Conservation (phyloP, 768 basidiomycete species). For the Clitopilus hobsonii region DNA sequence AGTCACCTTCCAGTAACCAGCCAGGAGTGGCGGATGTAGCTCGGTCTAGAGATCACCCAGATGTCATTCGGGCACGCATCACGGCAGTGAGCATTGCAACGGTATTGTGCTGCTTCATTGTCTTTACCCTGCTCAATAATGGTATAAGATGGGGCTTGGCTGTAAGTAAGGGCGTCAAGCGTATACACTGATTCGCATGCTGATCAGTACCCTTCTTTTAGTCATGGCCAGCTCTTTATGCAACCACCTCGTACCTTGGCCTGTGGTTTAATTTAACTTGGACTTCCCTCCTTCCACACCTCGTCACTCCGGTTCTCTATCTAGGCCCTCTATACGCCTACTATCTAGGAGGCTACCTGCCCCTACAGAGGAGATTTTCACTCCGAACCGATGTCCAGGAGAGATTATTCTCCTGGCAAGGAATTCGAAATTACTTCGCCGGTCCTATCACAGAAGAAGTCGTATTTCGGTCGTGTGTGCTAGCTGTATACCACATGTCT, state of each 20-base stretch:
- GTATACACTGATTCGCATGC: too few relatives aligned
- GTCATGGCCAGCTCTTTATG: slow-evolving; percentile 17
- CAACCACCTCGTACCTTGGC: slow-evolving; percentile 38
- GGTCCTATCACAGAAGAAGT: slow-evolving; percentile 91
- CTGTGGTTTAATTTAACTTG: slow-evolving; percentile 15
- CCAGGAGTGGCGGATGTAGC: slow-evolving; percentile 5
- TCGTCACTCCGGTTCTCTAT: slow-evolving; percentile 72
- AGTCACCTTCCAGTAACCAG: background rate
- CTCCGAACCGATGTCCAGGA: slow-evolving; percentile 32
- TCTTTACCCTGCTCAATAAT: slow-evolving; percentile 37
- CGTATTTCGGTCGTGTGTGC: slow-evolving; percentile 83
- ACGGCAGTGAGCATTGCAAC: slow-evolving; percentile 65
- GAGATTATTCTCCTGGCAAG: slow-evolving; percentile 46
- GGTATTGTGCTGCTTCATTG: slow-evolving; percentile 44
- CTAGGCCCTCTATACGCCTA: slow-evolving; percentile 69
- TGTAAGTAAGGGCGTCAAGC: background rate
- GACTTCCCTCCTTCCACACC: slow-evolving; percentile 35
- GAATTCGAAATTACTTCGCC: slow-evolving; percentile 70
- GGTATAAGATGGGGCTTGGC: slow-evolving; percentile 14
- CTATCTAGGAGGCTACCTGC: slow-evolving; percentile 43
- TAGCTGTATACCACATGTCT: slow-evolving; percentile 68
- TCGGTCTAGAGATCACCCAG: slow-evolving; percentile 74
- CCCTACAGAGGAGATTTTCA: slow-evolving; percentile 49
- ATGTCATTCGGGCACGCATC: slow-evolving; percentile 78
- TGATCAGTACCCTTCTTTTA: too few relatives aligned